These are phyloP conservation scores for Fusarium sp. DNA, from an alignment of 2,329 filamentous ascomycete genomes.

Conservation along the genomic window DNA sequence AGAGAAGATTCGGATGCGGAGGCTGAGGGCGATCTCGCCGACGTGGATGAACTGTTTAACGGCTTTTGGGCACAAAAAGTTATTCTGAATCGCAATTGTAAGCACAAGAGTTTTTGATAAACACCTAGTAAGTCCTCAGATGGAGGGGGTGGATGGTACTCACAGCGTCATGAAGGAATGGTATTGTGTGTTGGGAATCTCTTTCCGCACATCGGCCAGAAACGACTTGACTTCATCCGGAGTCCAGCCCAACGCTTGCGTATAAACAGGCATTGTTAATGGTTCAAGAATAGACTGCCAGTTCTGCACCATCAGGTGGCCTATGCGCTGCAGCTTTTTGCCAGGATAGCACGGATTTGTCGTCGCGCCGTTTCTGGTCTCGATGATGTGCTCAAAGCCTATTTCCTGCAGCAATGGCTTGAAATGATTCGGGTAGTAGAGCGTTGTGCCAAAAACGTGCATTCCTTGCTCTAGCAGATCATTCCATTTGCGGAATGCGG, in stretches of 20 bases:
- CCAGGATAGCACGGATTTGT: slow-evolving; percentile 47
- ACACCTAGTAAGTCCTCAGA: slow-evolving; percentile 14
- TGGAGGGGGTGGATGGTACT: slow-evolving; percentile 17
- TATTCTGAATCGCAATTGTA: slow-evolving; percentile 24
- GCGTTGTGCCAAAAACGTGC: slow-evolving; percentile 32
- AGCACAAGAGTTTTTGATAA: slow-evolving; percentile 10
- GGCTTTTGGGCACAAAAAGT: slow-evolving; percentile 41
- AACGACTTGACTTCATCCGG: slow-evolving; percentile 36
- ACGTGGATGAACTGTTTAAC: slow-evolving; percentile 19
- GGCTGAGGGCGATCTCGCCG: slow-evolving; percentile 25
- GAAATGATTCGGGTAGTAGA: slow-evolving; percentile 33
- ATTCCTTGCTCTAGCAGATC: slow-evolving; percentile 42
- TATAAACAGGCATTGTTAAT: slow-evolving; percentile 42
- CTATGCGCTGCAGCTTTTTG: slow-evolving; percentile 43
- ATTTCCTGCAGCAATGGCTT: slow-evolving; percentile 34
- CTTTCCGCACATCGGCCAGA: slow-evolving; percentile 37
- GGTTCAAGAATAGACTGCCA: slow-evolving; percentile 44
- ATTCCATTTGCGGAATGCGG: slow-evolving; percentile 41
- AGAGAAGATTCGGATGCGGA: slow-evolving; percentile 33
- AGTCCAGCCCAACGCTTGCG: slow-evolving; percentile 41
- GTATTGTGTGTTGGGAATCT: slow-evolving; percentile 42
- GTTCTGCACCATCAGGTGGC: slow-evolving; percentile 44
- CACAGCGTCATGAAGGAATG: slow-evolving; percentile 47
- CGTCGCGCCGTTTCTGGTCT: slow-evolving; percentile 43
- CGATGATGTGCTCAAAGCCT: slow-evolving; percentile 41